Conservation (phyloP, 306 rosid species). For the Dalbergia cultrata region DNA sequence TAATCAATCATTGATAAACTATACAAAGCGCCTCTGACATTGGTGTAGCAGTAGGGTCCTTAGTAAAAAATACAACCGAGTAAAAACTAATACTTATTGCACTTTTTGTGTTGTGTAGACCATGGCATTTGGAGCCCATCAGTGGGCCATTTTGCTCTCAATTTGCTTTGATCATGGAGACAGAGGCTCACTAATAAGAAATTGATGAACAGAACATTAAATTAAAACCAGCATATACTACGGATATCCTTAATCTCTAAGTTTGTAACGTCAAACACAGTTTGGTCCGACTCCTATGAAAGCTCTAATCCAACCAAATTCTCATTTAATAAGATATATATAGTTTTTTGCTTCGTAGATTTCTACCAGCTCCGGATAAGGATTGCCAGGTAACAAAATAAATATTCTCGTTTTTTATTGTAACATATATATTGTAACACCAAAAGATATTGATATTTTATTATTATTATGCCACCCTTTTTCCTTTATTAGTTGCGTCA, state of each 20-base stretch:
- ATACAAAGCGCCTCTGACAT: neutral
- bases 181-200: neutral
- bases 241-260: conserved; percentile 28
- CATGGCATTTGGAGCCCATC: conserved; percentile 1
- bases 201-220: neutral
- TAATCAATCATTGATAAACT: conserved; percentile 40
- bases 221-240: conserved; percentile 41
- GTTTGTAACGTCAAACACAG: neutral
- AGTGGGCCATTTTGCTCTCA: conserved; percentile 37
- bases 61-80: neutral
- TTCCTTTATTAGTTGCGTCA: conserved; percentile 22
- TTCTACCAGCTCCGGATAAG: conserved; percentile 5
- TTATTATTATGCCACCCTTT: neutral
- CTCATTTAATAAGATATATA: neutral
- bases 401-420: neutral
- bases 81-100: neutral
- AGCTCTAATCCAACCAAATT: conserved; percentile 6
- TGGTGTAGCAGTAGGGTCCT: neutral
- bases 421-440: neutral
- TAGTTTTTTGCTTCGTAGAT: neutral
- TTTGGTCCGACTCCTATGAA: neutral
- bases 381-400: neutral
- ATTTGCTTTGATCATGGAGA: neutral
- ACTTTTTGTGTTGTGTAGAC: too few relatives aligned
- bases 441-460: conserved; percentile 20